A percentile compares a stretch with the other conserved stretches of the same genome.
Conservation (phyloP, 2,329 filamentous ascomycete species). For the Alternaria dauci region DNA sequence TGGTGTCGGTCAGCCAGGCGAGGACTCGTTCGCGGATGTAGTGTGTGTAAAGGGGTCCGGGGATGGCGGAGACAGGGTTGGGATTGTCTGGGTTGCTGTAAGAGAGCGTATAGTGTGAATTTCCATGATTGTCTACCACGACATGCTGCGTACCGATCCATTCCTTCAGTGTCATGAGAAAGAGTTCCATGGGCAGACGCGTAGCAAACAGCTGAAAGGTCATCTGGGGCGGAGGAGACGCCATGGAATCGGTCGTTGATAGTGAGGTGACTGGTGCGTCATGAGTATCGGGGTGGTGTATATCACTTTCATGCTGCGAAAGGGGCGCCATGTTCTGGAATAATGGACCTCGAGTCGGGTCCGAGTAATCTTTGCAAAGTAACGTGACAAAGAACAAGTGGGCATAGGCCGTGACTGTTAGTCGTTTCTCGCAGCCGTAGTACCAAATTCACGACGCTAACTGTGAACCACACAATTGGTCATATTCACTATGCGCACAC, state of each 20-base stretch:
- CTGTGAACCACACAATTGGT: background rate
- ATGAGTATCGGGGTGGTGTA: background rate
- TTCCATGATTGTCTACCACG: background rate
- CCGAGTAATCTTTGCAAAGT: background rate
- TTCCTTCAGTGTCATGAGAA: background rate
- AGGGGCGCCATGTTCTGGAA: background rate
- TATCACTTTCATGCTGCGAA: background rate
- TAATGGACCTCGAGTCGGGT: background rate
- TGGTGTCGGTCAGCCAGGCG: constrained; percentile 12
- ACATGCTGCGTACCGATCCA: background rate
- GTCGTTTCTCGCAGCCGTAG: background rate
- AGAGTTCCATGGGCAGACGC: background rate
- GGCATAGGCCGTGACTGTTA: background rate
- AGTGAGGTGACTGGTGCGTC: background rate
- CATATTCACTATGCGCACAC: background rate
- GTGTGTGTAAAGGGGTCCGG: background rate
- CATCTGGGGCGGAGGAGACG: background rate
- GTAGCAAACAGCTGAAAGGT: background rate
- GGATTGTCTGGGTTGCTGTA: background rate
- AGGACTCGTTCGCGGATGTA: background rate
- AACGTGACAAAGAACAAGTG: background rate
- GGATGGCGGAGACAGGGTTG: background rate
- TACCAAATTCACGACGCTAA: background rate
- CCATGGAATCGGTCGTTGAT: background rate
- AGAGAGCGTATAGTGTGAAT: background rate